Evolutionary conservation across 169 alveolate genomes (phyloP).

Genomic region (Babesia bovis): DNA sequence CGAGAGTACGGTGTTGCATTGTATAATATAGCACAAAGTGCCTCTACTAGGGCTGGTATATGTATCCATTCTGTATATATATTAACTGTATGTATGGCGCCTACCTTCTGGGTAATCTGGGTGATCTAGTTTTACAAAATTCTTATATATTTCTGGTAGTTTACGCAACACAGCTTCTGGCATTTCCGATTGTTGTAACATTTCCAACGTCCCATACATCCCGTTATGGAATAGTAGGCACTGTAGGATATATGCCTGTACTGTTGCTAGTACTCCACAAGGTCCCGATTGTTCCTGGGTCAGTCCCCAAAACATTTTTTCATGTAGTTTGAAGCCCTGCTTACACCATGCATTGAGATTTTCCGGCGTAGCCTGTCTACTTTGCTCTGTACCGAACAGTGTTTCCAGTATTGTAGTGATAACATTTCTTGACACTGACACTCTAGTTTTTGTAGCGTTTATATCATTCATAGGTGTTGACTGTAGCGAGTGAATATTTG

Average conservation of each 20-base stretch:
- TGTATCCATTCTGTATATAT: constrained; percentile 34
- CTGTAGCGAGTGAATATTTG: not conserved
- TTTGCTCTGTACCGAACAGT: constrained; percentile 35
- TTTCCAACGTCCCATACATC: constrained; percentile 50
- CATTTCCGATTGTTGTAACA: constrained; percentile 8
- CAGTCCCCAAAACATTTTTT: constrained; percentile 67
- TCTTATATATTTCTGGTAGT: constrained; percentile 24
- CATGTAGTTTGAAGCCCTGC: constrained; percentile 66
- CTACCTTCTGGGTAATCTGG: constrained; percentile 58
- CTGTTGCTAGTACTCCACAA: constrained; percentile 73
- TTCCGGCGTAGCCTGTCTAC: constrained; percentile 17
- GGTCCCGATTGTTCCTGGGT: constrained; percentile 69
- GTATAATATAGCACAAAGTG: constrained; percentile 42
- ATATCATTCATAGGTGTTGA: not conserved
- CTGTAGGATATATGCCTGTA: constrained; percentile 68
- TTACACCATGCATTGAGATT: constrained; percentile 63
- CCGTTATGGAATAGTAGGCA: constrained; percentile 67
- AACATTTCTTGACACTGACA: constrained; percentile 11
- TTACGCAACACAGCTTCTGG: constrained; percentile 21
- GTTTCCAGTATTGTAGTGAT: constrained; percentile 13
- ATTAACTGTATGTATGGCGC: not conserved
- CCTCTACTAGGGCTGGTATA: constrained; percentile 29
- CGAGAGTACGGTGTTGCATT: constrained; percentile 24
- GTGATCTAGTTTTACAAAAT: constrained; percentile 18
- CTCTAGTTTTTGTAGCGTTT: not conserved